These are phyloP conservation scores for Phoma sp. DNA, from an alignment of 2,329 filamentous ascomycete species.

Conservation along the genomic window DNA sequence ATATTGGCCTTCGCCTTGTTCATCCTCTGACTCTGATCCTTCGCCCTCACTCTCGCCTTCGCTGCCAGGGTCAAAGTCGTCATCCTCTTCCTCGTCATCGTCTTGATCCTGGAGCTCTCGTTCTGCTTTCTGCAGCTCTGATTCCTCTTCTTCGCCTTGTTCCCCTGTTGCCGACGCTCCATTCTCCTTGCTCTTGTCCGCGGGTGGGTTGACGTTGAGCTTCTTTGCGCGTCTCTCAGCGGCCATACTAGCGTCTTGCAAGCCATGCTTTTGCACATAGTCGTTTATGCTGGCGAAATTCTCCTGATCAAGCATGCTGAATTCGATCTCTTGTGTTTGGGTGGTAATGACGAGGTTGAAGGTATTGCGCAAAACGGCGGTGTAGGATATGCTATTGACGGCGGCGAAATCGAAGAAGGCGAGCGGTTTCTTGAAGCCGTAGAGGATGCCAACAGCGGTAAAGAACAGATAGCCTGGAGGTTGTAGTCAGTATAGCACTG, in stretches of 20 bases:
- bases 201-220: conserved; percentile 59
- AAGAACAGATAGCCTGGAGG: conserved; percentile 67
- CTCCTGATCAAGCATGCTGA: conserved; percentile 71
- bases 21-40: conserved; percentile 46
- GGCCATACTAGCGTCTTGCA: conserved; percentile 70
- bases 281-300: conserved; percentile 68
- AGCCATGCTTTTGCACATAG: conserved; percentile 66
- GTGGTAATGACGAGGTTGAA: conserved; percentile 69
- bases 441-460: conserved; percentile 66
- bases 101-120: conserved; percentile 47
- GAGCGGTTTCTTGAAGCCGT: conserved; percentile 71
- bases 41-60: conserved; percentile 52
- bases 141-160: conserved; percentile 43
- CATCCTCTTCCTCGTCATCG: conserved; percentile 52
- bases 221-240: conserved; percentile 66
- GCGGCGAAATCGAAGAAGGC: conserved; percentile 67
- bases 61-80: conserved; percentile 52
- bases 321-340: conserved; percentile 65
- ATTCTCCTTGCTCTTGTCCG: conserved; percentile 37
- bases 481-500: conserved; percentile 19
- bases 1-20: conserved; percentile 42
- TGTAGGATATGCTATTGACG: conserved; percentile 68
- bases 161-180: conserved; percentile 19
- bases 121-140: conserved; percentile 51
- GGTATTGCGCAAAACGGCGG: conserved; percentile 68